A percentile compares a stretch with the other conserved stretches of the same genome.
Evolutionary conservation across 306 rosid species (phyloP).

Genomic region (Pterocarpus macrocarpus): DNA sequence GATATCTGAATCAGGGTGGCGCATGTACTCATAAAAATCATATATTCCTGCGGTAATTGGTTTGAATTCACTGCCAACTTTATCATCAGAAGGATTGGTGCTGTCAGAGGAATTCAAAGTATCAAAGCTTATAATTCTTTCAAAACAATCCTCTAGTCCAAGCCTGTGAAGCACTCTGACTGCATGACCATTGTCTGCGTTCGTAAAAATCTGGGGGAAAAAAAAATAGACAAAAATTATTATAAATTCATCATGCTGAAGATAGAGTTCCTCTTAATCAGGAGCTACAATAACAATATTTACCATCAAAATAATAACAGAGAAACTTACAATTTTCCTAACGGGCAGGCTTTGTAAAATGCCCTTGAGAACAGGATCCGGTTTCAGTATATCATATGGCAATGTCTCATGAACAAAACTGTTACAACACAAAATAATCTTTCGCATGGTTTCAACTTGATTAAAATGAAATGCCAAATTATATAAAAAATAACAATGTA

Average conservation of each 20-base stretch:
- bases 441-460: slow-evolving; percentile 27
- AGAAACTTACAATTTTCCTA: slow-evolving; percentile 75
- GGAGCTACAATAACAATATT: too few species aligned
- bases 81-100: slow-evolving; percentile 30
- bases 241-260: neutral
- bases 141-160: slow-evolving; percentile 92
- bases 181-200: slow-evolving; percentile 71
- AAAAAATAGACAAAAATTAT: neutral
- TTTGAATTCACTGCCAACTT: slow-evolving; percentile 15
- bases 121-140: slow-evolving; percentile 78
- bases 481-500: neutral
- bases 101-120: slow-evolving; percentile 65
- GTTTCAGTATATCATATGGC: slow-evolving; percentile 74
- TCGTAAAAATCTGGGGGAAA: slow-evolving; percentile 70
- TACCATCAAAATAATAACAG: neutral
- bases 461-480: neutral
- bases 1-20: slow-evolving; percentile 47
- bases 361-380: slow-evolving; percentile 77
- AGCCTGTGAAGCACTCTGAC: slow-evolving; percentile 70
- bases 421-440: slow-evolving; percentile 27
- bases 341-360: slow-evolving; percentile 80
- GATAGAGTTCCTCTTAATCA: neutral
- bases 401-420: slow-evolving; percentile 89
- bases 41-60: slow-evolving; percentile 12
- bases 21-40: slow-evolving; percentile 50